Evolutionary conservation across 176 grass and related monocot genomes (phyloP).

Genomic region (Zizania latifolia): DNA sequence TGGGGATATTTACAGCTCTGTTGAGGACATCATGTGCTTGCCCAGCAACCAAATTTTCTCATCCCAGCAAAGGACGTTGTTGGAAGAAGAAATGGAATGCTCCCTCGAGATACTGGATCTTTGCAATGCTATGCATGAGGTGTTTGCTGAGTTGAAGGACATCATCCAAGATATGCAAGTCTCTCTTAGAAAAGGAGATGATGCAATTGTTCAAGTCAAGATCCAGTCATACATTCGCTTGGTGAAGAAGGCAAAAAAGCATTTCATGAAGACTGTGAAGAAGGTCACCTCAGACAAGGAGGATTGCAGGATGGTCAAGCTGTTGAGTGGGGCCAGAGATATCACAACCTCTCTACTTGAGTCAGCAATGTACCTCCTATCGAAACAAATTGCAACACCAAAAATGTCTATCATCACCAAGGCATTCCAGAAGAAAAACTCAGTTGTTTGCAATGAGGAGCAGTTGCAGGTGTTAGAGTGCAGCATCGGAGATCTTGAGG

Average conservation of each 20-base stretch:
- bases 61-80: slow-evolving; percentile 35
- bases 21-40: slow-evolving; percentile 39
- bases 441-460: slow-evolving; percentile 25
- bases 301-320: slow-evolving; percentile 10
- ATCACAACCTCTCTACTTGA: slow-evolving; percentile 46
- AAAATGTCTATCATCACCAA: slow-evolving; percentile 42
- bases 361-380: slow-evolving; percentile 27
- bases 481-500: slow-evolving; percentile 36
- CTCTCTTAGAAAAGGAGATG: slow-evolving; percentile 41
- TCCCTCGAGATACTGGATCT: slow-evolving; percentile 45
- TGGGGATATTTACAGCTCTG: slow-evolving; percentile 31
- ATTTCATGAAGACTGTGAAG: slow-evolving; percentile 44
- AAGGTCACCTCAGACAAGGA: slow-evolving; percentile 32
- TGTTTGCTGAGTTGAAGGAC: slow-evolving; percentile 37
- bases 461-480: slow-evolving; percentile 31
- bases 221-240: slow-evolving; percentile 38
- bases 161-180: slow-evolving; percentile 42
- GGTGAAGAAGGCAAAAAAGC: slow-evolving; percentile 52
- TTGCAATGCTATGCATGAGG: slow-evolving; percentile 39
- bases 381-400: slow-evolving; percentile 19
- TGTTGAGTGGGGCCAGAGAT: slow-evolving; percentile 46
- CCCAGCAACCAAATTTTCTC: slow-evolving; percentile 35
- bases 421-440: slow-evolving; percentile 35
- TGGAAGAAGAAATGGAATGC: slow-evolving; percentile 43
- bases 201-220: slow-evolving; percentile 11